A percentile compares a stretch with the other conserved stretches of the same genome.
phyloP scores from a whole-genome alignment of 139 green algal species.

The Chlamydomonas asymmetrica region DNA sequence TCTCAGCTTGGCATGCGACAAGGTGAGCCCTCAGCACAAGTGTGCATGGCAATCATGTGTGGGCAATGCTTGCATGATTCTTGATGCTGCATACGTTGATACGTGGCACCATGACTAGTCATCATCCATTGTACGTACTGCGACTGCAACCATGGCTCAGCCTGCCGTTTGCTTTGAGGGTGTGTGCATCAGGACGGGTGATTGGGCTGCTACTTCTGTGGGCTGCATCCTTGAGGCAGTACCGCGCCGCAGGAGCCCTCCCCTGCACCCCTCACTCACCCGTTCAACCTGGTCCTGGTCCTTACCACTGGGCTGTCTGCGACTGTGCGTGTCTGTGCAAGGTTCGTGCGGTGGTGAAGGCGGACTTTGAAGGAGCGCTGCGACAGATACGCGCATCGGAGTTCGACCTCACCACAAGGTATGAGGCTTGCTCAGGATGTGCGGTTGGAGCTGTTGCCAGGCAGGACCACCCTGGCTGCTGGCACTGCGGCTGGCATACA shows the following conservation, averaged over 20 bases:
- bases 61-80: too few relatives aligned
- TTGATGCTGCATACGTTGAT: too few relatives aligned
- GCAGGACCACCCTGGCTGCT: too few relatives aligned
- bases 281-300: slow-evolving; percentile 9
- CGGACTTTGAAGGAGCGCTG: slow-evolving; percentile 38
- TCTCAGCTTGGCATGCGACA: slow-evolving; percentile 20
- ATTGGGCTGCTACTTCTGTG: not conserved
- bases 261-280: too few relatives aligned
- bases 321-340: too few relatives aligned
- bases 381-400: slow-evolving; percentile 35
- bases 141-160: not conserved
- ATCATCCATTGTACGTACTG: too few relatives aligned
- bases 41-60: too few relatives aligned
- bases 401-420: slow-evolving; percentile 16
- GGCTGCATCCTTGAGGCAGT: not conserved
- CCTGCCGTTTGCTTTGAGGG: not conserved
- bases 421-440: too few relatives aligned
- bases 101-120: too few relatives aligned
- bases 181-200: not conserved
- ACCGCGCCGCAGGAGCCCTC: not conserved
- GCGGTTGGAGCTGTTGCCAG: too few relatives aligned
- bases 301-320: not conserved
- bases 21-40: too few relatives aligned
- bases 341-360: slow-evolving; percentile 3
- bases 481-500: too few relatives aligned